Conservation (phyloP, 345 rosid species). For the Ceriops zippeliana region DNA sequence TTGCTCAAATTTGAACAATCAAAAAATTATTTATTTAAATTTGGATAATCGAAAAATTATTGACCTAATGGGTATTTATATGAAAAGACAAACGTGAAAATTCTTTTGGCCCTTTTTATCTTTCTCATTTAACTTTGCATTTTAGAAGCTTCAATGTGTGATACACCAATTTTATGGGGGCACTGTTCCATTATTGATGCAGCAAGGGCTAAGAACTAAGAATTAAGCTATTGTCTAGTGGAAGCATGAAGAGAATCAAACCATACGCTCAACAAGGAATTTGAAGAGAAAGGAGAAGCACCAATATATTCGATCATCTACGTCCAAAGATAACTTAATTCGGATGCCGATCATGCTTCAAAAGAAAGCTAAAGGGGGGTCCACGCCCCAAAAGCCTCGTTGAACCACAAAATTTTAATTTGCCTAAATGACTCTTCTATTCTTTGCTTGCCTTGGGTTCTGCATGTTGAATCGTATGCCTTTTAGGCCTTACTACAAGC, state of each 20-base stretch:
- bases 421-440: constrained; percentile 11
- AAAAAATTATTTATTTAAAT: too few species aligned
- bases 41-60: too few species aligned
- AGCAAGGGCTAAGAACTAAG: constrained; percentile 13
- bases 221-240: constrained; percentile 12
- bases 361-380: constrained; percentile 22
- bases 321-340: constrained; percentile 14
- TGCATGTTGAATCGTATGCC: constrained; percentile 26
- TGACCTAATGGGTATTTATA: too few species aligned
- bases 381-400: constrained; percentile 6
- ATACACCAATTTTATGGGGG: neutral
- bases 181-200: neutral
- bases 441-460: constrained; percentile 39
- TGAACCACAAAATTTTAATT: neutral
- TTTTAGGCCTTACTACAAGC: neutral
- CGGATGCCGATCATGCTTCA: constrained; percentile 27
- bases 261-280: constrained; percentile 20
- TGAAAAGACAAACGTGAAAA: too few species aligned
- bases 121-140: neutral
- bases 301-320: constrained; percentile 22
- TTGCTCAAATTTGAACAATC: too few species aligned
- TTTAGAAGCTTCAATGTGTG: neutral
- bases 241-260: constrained; percentile 22
- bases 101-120: too few species aligned
- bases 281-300: constrained; percentile 19